phyloP scores from a whole-genome alignment of 345 rosid genomes.

The Schrenkiella parvula region DNA sequence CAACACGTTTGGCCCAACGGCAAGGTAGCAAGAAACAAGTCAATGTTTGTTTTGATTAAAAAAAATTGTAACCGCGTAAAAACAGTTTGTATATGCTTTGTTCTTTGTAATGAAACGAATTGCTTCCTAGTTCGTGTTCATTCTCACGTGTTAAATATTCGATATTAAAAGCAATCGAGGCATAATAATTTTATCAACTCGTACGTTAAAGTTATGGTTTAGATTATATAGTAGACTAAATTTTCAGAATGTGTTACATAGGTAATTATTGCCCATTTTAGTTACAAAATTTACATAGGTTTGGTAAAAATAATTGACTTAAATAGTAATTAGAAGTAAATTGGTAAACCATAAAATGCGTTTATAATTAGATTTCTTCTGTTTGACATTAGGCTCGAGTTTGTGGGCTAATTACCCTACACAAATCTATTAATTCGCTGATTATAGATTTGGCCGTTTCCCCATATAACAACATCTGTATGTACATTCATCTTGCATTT shows the following conservation, averaged over 20 bases:
- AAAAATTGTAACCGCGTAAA: not conserved
- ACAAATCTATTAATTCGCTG: conserved; percentile 4
- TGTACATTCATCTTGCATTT: conserved; percentile 17
- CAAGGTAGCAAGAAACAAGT: conserved; percentile 25
- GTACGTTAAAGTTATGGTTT: not conserved
- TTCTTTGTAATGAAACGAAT: not conserved
- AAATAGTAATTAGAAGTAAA: not conserved
- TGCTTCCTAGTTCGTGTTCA: not conserved
- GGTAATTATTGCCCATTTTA: not conserved
- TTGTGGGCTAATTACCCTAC: conserved; percentile 29
- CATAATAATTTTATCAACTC: not conserved
- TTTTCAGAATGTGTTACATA: not conserved
- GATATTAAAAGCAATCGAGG: not conserved
- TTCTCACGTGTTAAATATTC: not conserved
- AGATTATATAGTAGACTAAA: not conserved
- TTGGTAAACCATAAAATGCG: not conserved
- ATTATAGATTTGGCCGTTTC: conserved; percentile 22
- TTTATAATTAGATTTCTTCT: conserved; percentile 24
- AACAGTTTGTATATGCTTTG: not conserved
- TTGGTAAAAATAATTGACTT: not conserved
- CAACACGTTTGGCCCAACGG: conserved; percentile 25
- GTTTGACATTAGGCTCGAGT: conserved; percentile 25
- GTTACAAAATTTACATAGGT: not conserved
- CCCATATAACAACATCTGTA: conserved; percentile 12
- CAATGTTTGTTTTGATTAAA: conserved; percentile 7